These are phyloP conservation scores for Dryas drummondii DNA, from an alignment of 306 rosid genomes.

Conservation along the genomic window DNA sequence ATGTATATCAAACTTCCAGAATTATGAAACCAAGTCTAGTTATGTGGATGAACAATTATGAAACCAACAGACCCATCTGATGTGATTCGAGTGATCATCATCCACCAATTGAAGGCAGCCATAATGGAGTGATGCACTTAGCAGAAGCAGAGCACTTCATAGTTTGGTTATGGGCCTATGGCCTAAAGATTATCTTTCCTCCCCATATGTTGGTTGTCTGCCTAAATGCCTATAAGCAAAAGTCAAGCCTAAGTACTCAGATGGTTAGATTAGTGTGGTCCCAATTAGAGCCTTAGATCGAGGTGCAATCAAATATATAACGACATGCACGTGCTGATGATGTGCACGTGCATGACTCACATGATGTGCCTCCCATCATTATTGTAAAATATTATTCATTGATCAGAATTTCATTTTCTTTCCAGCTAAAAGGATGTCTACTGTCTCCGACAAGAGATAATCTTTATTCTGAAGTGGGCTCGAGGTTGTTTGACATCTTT, in stretches of 20 bases:
- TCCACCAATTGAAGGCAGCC: too few species aligned
- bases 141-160: too few species aligned
- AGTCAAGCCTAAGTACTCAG: neutral
- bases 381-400: neutral
- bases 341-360: slow-evolving; percentile 1
- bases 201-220: too few species aligned
- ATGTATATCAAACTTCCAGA: too few species aligned
- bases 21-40: too few species aligned
- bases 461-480: neutral
- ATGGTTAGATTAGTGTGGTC: neutral
- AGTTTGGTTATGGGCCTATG: too few species aligned
- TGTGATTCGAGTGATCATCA: too few species aligned
- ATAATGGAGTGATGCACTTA: too few species aligned
- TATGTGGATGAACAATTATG: too few species aligned
- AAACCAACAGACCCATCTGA: too few species aligned
- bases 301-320: neutral
- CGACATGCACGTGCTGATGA: neutral
- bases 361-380: neutral
- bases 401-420: neutral
- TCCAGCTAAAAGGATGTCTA: slow-evolving; percentile 18
- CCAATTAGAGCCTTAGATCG: neutral
- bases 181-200: too few species aligned
- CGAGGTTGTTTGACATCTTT: slow-evolving; percentile 2
- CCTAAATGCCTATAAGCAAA: too few species aligned
- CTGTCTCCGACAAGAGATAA: slow-evolving; percentile 14